Evolutionary conservation across 2,329 filamentous ascomycete genomes (phyloP).

Genomic region (Ophiocordyceps robertsii): DNA sequence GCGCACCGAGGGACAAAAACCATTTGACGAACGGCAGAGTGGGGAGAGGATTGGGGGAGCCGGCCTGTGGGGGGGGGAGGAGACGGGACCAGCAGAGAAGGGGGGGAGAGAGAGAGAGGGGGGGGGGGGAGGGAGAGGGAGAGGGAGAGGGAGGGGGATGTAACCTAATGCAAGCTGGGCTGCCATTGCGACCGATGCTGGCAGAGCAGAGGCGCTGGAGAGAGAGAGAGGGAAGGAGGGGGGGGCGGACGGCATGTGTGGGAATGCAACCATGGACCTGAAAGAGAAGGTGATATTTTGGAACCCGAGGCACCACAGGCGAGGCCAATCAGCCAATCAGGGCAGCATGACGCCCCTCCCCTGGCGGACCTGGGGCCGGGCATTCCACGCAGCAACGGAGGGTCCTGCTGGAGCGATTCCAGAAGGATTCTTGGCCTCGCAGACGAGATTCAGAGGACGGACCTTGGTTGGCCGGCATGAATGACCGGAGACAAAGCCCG

Average conservation of each 20-base stretch:
- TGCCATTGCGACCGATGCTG: conserved; percentile 6
- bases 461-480: background rate
- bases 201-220: conserved; percentile 4
- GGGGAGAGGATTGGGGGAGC: conserved; percentile 1
- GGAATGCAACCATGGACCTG: conserved; percentile 19
- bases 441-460: no score
- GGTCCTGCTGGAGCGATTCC: conserved; percentile 9
- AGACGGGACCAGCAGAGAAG: no score
- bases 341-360: conserved; percentile 12
- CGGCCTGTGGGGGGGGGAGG: background rate
- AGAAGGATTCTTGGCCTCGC: conserved; percentile 12
- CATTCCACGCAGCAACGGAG: conserved; percentile 8
- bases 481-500: background rate
- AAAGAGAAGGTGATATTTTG: conserved; percentile 22
- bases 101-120: conserved; percentile 1
- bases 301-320: conserved; percentile 14
- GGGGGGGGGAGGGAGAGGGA: conserved; percentile 5
- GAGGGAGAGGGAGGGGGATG: conserved; percentile 7
- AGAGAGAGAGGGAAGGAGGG: background rate
- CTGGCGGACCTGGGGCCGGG: conserved; percentile 6
- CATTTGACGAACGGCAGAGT: conserved; percentile 1
- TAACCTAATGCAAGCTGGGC: conserved; percentile 10
- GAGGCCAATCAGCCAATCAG: conserved; percentile 18
- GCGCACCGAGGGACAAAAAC: background rate
- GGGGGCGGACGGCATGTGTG: conserved; percentile 14